Evolutionary conservation across 768 basidiomycete species (phyloP), one percentile per base, ranked within the genome.

Genomic region (Xerocomellus chrysenteron): DNA sequence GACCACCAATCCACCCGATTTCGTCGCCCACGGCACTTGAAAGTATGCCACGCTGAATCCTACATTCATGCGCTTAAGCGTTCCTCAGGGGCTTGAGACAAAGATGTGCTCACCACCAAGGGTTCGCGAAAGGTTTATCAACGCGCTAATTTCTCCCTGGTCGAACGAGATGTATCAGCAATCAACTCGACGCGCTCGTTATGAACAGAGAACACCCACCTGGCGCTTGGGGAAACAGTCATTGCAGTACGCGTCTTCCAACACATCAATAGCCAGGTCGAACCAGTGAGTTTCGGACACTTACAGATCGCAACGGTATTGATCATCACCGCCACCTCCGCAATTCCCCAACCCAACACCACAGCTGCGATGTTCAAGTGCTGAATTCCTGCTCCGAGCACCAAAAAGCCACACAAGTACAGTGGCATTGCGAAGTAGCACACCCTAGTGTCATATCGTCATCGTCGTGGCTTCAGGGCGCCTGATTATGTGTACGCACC

Each of bases 321-420:
- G 58, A 79, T 54, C 66, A 76, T 68, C 30, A 74, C 66, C 2
- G 72, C 65, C 4, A 69, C 50, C 56, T 72, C 68, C 0, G 75
- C 77, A 39, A 80, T 68, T 3, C 75, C 78, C 79, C 79, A 80
- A 0, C 79, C 79, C 36, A 80, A 55, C 6, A 80, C 63, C 30
- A 76, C 42, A 0, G 68, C 70, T 1, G 53, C 57, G 11, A 70
- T 59, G 5, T 65, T 62, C 28, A 75, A 54, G 19, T 67, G 59
- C 51, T 78, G 67, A 33, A 78, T 58, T 2, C 73, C 73, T 5
- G 70, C 74, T 21, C 78, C 79, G 5, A 80, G 68, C 1, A 73
- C 61, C 40, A 78, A 63, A 58, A 78, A 77, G n/a, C 79, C 79
- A 10, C 64, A 70, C 44, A 80, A 35, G 53, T 67, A 79, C 40